Percentiles rank a stretch among this genome's conserved stretches.
Evolutionary conservation across 345 rosid species (phyloP).

Genomic region (Salix viminalis): DNA sequence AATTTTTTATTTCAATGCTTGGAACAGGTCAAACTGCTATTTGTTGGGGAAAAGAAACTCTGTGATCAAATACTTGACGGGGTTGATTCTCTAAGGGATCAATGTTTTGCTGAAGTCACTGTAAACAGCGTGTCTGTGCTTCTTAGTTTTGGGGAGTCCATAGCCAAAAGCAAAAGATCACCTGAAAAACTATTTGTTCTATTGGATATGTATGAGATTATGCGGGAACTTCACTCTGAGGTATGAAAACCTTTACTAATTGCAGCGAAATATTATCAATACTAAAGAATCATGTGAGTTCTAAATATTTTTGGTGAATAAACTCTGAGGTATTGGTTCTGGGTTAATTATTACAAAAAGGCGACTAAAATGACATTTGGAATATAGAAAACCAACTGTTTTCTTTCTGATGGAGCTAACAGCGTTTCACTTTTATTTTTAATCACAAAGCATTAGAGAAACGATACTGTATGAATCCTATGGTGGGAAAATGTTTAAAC

Average conservation of each 20-base stretch:
- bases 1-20: conserved; percentile 9
- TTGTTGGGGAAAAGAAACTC: conserved; percentile 80
- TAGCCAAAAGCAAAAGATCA: conserved; percentile 96
- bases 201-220: conserved; percentile 94
- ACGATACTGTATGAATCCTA: background rate
- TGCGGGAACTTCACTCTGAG: conserved; percentile 93
- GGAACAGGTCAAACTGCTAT: conserved; percentile 80
- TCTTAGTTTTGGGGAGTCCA: conserved; percentile 93
- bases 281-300: background rate
- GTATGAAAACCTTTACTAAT: conserved; percentile 35
- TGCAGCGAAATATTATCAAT: background rate
- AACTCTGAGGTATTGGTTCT: background rate
- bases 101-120: conserved; percentile 83
- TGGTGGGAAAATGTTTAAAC: background rate
- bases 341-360: background rate
- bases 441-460: background rate
- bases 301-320: background rate
- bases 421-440: background rate
- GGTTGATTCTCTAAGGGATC: conserved; percentile 68
- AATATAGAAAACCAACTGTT: background rate
- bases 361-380: background rate
- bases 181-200: conserved; percentile 91
- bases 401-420: conserved; percentile 3
- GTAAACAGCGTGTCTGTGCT: conserved; percentile 68
- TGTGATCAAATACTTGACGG: conserved; percentile 85